Evolutionary conservation across 2,329 filamentous ascomycete species (phyloP).

Genomic region (Colletotrichum aenigma): DNA sequence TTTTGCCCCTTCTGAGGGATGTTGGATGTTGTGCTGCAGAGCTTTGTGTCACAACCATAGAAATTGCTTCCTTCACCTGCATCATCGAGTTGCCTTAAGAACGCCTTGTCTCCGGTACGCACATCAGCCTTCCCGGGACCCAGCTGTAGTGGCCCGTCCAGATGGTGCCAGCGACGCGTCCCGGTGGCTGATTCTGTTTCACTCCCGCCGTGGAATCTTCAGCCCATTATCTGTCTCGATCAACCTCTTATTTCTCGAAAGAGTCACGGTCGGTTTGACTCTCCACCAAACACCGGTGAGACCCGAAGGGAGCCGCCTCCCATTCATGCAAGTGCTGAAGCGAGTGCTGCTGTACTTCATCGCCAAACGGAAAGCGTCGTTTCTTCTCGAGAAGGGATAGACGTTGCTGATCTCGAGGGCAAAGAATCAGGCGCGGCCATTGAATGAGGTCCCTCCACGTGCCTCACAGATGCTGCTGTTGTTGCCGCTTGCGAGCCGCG

Average conservation of each 20-base stretch:
- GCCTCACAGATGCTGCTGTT: not conserved
- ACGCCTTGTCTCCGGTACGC: constrained; percentile 7
- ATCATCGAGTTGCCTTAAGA: constrained; percentile 17
- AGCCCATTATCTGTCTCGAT: not conserved
- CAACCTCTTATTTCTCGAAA: not conserved
- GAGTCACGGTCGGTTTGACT: not conserved
- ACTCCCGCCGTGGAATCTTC: constrained; percentile 12
- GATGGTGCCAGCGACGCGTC: constrained; percentile 10
- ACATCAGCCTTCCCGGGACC: constrained; percentile 17
- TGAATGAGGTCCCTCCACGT: constrained; percentile 9
- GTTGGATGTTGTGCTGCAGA: constrained; percentile 8
- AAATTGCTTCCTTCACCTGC: constrained; percentile 17
- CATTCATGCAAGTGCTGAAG: not conserved
- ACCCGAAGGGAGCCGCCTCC: not conserved
- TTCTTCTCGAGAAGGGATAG: not conserved
- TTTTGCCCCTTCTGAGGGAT: not conserved
- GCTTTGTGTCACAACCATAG: constrained; percentile 8
- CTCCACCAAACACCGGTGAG: constrained; percentile 9
- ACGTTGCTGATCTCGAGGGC: not conserved
- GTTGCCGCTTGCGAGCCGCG: not conserved
- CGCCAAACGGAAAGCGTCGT: not conserved
- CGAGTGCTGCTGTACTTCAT: not conserved
- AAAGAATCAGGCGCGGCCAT: not conserved
- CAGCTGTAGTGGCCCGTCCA: constrained; percentile 17
- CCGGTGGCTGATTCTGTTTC: constrained; percentile 11